Percentiles rank a stretch among this genome's conserved stretches.
Evolutionary conservation across 2,329 filamentous ascomycete genomes (phyloP).

Genomic region (Herpotrichia juniperi): DNA sequence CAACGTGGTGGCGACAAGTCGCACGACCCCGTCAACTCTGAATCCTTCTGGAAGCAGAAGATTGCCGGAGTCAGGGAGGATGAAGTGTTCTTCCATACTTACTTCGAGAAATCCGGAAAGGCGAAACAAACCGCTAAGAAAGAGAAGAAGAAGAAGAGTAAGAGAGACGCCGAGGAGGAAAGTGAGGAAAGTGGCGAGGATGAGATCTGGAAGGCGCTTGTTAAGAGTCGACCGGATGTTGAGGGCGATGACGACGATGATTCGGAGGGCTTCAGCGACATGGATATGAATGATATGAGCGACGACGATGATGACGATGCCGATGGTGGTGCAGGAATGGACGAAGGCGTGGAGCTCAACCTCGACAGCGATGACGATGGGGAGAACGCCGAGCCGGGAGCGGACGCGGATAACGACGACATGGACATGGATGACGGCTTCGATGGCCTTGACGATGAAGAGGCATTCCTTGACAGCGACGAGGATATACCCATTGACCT

Average conservation of each 20-base stretch:
- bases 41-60: slow-evolving; percentile 90
- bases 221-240: slow-evolving; percentile 78
- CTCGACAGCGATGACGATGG: slow-evolving; percentile 57
- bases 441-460: slow-evolving; percentile 57
- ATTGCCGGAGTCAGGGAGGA: slow-evolving; percentile 85
- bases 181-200: slow-evolving; percentile 68
- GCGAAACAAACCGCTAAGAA: slow-evolving; percentile 63
- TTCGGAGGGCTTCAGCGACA: slow-evolving; percentile 58
- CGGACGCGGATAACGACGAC: slow-evolving; percentile 50
- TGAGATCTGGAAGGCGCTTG: slow-evolving; percentile 91
- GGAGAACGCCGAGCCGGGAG: slow-evolving; percentile 51
- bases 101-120: slow-evolving; percentile 75
- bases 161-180: slow-evolving; percentile 48
- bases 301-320: slow-evolving; percentile 52
- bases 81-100: slow-evolving; percentile 97
- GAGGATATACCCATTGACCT: slow-evolving; percentile 60
- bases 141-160: slow-evolving; percentile 56
- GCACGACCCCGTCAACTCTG: slow-evolving; percentile 77
- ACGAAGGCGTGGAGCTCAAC: slow-evolving; percentile 50
- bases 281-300: slow-evolving; percentile 54
- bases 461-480: slow-evolving; percentile 61
- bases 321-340: slow-evolving; percentile 48
- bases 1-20: slow-evolving; percentile 64
- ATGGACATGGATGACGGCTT: slow-evolving; percentile 47
- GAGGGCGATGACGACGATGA: slow-evolving; percentile 69